Evolutionary conservation across 176 grass and related monocot genomes (phyloP).

Genomic region (Eleusine coracana): DNA sequence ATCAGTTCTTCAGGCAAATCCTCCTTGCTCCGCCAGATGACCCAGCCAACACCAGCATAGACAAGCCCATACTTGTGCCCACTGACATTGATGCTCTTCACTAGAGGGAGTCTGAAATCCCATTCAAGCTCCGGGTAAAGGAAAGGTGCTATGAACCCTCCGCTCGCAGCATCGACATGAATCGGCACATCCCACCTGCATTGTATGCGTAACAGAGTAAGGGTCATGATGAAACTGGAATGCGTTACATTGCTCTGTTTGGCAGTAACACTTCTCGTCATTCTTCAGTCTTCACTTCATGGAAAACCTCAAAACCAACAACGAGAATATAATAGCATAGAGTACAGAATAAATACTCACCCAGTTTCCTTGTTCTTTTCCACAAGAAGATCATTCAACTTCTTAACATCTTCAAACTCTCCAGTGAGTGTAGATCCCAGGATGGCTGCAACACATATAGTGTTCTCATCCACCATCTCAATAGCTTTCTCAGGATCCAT

Average conservation of each 20-base stretch:
- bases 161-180: conserved; percentile 80
- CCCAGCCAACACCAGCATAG: conserved; percentile 79
- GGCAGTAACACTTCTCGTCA: not conserved
- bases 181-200: conserved; percentile 76
- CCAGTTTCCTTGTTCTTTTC: conserved; percentile 83
- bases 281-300: not conserved
- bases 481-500: conserved; percentile 87
- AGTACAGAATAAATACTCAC: not conserved
- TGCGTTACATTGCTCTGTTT: not conserved
- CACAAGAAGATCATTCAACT: conserved; percentile 61
- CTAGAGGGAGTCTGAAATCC: conserved; percentile 78
- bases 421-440: conserved; percentile 81
- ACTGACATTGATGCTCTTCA: conserved; percentile 88
- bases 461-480: conserved; percentile 87
- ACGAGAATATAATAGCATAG: not conserved
- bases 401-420: conserved; percentile 78
- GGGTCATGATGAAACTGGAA: conserved; percentile 13
- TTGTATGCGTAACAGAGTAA: not conserved
- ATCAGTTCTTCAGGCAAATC: conserved; percentile 86
- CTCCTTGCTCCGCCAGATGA: conserved; percentile 76
- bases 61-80: conserved; percentile 89
- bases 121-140: conserved; percentile 68
- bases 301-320: not conserved
- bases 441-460: conserved; percentile 82
- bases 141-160: conserved; percentile 84